Evolutionary conservation across 2,329 filamentous ascomycete species (phyloP).

Genomic region (Tolypocladium pustulatum): DNA sequence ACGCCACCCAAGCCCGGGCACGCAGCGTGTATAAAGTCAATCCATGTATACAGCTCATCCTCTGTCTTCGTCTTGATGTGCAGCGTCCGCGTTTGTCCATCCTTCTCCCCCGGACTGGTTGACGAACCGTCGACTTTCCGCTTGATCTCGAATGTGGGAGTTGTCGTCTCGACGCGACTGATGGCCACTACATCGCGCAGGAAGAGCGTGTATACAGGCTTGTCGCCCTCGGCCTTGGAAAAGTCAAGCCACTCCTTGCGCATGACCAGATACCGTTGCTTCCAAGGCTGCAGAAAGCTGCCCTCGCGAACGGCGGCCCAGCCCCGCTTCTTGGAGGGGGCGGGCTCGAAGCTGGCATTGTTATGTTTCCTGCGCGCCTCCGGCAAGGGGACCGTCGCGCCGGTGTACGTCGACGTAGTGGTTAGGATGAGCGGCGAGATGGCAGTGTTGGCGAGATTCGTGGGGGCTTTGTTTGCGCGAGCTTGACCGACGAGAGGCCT

Average conservation of each 20-base stretch:
- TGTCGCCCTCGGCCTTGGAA: slow-evolving; percentile 81
- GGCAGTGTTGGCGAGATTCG: slow-evolving; percentile 70
- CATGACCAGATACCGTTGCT: slow-evolving; percentile 82
- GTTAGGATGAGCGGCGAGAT: slow-evolving; percentile 60
- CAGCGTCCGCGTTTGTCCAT: slow-evolving; percentile 71
- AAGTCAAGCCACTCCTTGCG: slow-evolving; percentile 92
- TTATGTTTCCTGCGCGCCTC: slow-evolving; percentile 52
- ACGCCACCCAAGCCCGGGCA: slow-evolving; percentile 98
- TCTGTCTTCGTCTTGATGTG: slow-evolving; percentile 92
- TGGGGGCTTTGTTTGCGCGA: slow-evolving; percentile 67
- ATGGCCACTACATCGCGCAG: slow-evolving; percentile 85
- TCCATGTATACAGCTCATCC: slow-evolving; percentile 97
- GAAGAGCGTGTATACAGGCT: slow-evolving; percentile 74
- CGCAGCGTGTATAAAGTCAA: slow-evolving; percentile 92
- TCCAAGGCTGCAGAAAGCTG: slow-evolving; percentile 76
- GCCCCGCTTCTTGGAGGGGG: slow-evolving; percentile 69
- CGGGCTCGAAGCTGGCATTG: slow-evolving; percentile 53
- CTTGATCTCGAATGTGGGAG: slow-evolving; percentile 90
- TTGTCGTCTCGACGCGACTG: slow-evolving; percentile 79
- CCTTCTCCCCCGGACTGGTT: slow-evolving; percentile 64
- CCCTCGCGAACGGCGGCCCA: slow-evolving; percentile 86
- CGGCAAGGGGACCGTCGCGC: slow-evolving; percentile 64
- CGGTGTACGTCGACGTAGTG: slow-evolving; percentile 56
- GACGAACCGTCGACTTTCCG: slow-evolving; percentile 58
- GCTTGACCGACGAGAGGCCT: slow-evolving; percentile 78